These are phyloP conservation scores for Cardiospermum halicacabum DNA, from an alignment of 345 rosid species.

Conservation along the genomic window DNA sequence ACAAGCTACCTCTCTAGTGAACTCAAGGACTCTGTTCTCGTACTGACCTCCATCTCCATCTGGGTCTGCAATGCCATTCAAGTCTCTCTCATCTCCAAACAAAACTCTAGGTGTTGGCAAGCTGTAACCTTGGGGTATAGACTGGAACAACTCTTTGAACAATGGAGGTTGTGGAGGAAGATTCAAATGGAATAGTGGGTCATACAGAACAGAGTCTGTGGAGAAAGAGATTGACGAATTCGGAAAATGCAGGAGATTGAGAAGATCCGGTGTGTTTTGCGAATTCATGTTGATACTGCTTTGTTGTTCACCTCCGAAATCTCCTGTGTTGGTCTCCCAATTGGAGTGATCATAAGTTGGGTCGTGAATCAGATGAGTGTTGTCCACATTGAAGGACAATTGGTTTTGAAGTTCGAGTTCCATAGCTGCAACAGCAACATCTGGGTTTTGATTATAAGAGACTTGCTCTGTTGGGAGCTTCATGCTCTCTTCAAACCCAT, in stretches of 20 bases:
- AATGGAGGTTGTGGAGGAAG: conserved; percentile 65
- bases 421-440: conserved; percentile 15
- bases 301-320: conserved; percentile 9
- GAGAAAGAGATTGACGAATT: conserved; percentile 40
- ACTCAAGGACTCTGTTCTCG: conserved; percentile 45
- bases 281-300: conserved; percentile 24
- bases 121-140: conserved; percentile 32
- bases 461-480: conserved; percentile 31
- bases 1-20: conserved; percentile 40
- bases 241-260: conserved; percentile 57
- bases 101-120: conserved; percentile 26
- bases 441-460: conserved; percentile 27
- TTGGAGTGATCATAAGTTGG: conserved; percentile 28
- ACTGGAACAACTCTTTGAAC: conserved; percentile 35
- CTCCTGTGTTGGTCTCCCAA: conserved; percentile 32
- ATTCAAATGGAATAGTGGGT: conserved; percentile 51
- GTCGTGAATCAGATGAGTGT: conserved; percentile 27
- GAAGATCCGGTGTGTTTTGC: conserved; percentile 50
- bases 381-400: conserved; percentile 17
- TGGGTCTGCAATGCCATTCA: conserved; percentile 17
- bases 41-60: conserved; percentile 35
- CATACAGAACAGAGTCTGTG: conserved; percentile 36
- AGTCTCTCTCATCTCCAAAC: conserved; percentile 34
- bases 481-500: conserved; percentile 34
- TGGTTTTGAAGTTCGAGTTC: conserved; percentile 47